Evolutionary conservation across 192 early-diverging fungal species (phyloP), one percentile per base, ranked within the genome.

Genomic region (Backusella tuberculispora): DNA sequence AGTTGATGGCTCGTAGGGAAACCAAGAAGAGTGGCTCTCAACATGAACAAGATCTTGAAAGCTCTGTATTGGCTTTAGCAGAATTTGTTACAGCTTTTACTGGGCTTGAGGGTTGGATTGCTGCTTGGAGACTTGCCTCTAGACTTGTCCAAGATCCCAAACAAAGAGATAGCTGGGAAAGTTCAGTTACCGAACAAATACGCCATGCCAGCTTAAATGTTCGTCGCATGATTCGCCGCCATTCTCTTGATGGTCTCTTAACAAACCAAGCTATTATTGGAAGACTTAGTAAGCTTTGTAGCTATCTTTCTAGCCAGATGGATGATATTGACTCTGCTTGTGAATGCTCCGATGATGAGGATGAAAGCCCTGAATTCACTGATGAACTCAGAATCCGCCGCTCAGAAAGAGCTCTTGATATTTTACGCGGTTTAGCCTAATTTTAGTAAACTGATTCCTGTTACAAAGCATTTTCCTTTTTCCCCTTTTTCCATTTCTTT

Each of bases 61-160:
- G 64, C 21, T 50, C 50, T 1, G 56, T 75, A 24, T 45, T 75
- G 48, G 72, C 72, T 1, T 64, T 78, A 3, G 76, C 76, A n/a
- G 78, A 80, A 56, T 75, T 75, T 24, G 74, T 80, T n/a, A 69
- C 74, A 7, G 73, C 69, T 7, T 14, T 80, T 6, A 63, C 65
- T 38, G 74, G 74, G 2, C 63, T 80, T 40, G 78, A 75, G 44
- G 78, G 74, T 17, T 80, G 78, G 74, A 67, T 80, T 26, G n/a
- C 69, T 21, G 78, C 78, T 13, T 71, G 68, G 78, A 13, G 50
- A 24, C 40, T 53, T 7, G 45, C 42, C 9, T 24, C 45, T 38
- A 14, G 4, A 40, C n/a, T 43, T 5, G 41, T 50, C 29, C 21
- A 73, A 50, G 56, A 40, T 50, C 24, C 19, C 19, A 41, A 45